Conservation (phyloP, 73 alveolate species). For the Strombidium stylifer region DNA sequence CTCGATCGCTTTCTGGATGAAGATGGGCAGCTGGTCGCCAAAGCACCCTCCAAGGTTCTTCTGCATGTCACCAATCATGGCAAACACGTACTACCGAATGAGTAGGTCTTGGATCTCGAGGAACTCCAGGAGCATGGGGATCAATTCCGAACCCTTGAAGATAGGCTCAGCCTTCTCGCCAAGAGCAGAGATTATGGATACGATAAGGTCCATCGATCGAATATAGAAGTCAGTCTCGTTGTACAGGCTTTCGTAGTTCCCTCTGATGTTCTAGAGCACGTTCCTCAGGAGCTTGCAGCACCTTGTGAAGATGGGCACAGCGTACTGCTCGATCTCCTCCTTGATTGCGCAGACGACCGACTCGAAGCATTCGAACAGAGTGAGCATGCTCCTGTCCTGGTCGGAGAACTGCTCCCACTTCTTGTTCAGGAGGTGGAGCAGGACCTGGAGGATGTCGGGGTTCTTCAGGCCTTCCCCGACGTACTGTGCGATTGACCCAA, state of each 20-base stretch:
- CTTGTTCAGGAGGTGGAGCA: constrained; percentile 1
- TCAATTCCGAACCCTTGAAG: constrained; percentile 11
- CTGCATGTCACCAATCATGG: constrained; percentile 34
- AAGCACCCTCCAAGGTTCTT: constrained; percentile 3
- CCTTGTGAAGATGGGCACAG: constrained; percentile 38
- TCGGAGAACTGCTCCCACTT: constrained; percentile 24
- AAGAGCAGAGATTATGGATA: constrained; percentile 23
- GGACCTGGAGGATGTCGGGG: neutral
- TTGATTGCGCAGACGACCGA: constrained; percentile 31
- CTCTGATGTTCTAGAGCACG: constrained; percentile 6
- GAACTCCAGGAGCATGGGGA: constrained; percentile 18
- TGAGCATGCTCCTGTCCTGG: constrained; percentile 8
- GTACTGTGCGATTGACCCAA: constrained; percentile 10
- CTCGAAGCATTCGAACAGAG: constrained; percentile 51
- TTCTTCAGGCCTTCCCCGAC: neutral
- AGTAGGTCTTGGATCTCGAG: neutral
- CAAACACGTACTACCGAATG: constrained; percentile 25
- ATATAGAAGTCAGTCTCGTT: constrained; percentile 16
- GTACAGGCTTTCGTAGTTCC: neutral
- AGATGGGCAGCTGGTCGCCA: constrained; percentile 2
- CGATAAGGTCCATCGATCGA: constrained; percentile 27
- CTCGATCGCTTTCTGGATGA: constrained; percentile 14
- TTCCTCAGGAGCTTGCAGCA: constrained; percentile 33
- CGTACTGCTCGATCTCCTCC: constrained; percentile 25
- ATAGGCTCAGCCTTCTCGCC: constrained; percentile 22